Evolutionary conservation across 2,329 filamentous ascomycete genomes (phyloP), one percentile per base, ranked within the genome.

Genomic region (Rugonectria rugulosa): DNA sequence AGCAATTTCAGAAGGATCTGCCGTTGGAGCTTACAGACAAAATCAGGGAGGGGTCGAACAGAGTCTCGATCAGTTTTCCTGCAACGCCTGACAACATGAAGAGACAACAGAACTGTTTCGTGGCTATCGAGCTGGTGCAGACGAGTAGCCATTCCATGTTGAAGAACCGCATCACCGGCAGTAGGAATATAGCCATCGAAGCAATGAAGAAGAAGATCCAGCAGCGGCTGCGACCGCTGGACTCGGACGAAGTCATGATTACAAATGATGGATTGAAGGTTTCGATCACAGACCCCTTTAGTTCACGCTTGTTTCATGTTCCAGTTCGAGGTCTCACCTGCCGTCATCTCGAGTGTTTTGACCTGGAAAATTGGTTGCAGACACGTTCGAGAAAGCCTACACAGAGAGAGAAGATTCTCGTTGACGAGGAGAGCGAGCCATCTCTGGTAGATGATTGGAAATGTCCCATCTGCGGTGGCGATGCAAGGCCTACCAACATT

Each of bases 321-420:
- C 94, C 95, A 1, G 91, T 88, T 2, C 88, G 93, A 23, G 87
- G 91, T 21, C 76, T 67, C 7, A 65, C 72, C 3, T 99, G 95
- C 71, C 77, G 78, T 20, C 94, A 99, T 69, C 77, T 88, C 29
- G 91, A 97, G 69, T 97, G 92, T 69, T 97, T 98, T 69, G 94
- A 98, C 70, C 84, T 97, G 7, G 83, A 89, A 17, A 93, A 85
- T 1, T 98, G 91, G 77, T 81, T 99, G 8, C 73, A 79, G 12
- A 91, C 88, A 5, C 85, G 91, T 36, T 77, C 79, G 5, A 73
- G 75, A 12, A 81, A 80, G 57, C 70, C 73, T 5, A 29, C 60
- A 4, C 52, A 51, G n/a, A 61, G 61, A 29, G 57, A 27, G 32
- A 59, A 52, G n/a, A 57, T 45, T 5, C 12, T 42, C 12, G 17